Base-by-base conservation (phyloP, 1,284 basidiomycete genomes). In the Apiotrichum gamsii region DNA sequence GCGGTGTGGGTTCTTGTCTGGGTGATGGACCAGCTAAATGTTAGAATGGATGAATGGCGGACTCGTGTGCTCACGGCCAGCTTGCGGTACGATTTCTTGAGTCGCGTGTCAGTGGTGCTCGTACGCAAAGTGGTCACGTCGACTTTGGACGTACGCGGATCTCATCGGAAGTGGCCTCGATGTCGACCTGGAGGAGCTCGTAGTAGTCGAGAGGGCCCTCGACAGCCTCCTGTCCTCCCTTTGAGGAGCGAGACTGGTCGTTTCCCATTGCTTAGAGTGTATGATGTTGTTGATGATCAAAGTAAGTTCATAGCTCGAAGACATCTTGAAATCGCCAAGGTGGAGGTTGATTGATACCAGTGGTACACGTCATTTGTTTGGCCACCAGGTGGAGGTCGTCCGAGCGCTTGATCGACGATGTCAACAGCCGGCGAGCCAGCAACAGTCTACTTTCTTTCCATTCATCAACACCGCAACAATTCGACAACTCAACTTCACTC, bases 1-100 rank as follows among this genome's bases (percentile, higher is more conserved):
- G 61, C 91, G 80, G 49, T 82, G 77, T 24, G 81, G 78, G 61
- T 93, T 93, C 71, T 91, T 93, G 70, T 93, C 90, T 2, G 89
- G 88, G 68, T 93, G 89, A 67, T 93, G 87, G 15, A 87, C 73
- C 15, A 93, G 77, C 69, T 72, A 31, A 8, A n/a, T 8, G 41
- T 49, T 14, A 43, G 37, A 21, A 24, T 14, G 38, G 20, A 21
- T 42, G 39, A 32, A 29, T 20, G 24, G 29, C 11, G 14, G 32
- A 39, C 24, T 6, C 16, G 32, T 31, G 39, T 19, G 57, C 69
- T 51, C 39, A 72, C 72, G 9, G 90, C 90, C 6, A 90, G 78
- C 62, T 78, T 82, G 41, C 90, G 77, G 70, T 90, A 93, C 13
- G 90, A 82, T 70, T 78, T 79, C 87, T 91, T n/a, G 59, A 11